Base-by-base conservation (phyloP, 306 rosid species). In the Elaeagnus macrophylla region DNA sequence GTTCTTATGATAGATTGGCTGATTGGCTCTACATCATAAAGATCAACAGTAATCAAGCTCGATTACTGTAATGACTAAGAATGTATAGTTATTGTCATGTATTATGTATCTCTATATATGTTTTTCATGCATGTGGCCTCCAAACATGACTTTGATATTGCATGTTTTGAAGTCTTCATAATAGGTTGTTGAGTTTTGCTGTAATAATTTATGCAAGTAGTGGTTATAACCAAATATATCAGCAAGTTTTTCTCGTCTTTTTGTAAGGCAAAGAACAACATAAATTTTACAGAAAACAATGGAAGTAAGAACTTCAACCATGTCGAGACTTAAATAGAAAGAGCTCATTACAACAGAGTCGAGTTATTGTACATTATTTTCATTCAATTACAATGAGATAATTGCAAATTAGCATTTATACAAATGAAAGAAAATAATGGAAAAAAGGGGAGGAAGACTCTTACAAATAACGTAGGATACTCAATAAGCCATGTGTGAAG, bases 321-420 rank as follows among this genome's bases (percentile, higher is more conserved):
- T 4, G 46, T 10, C 46, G 10, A 2, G 13, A 5, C 10, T 10
- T 10, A 10, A 41, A 9, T 13, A 60, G 0, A 1, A 39, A 12
- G 39, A 48, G 56, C 19, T 48, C 56, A 17, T 16, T 42, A 12
- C 43, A 45, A 17, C 9, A 42, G 41, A 16, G 48, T 38, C 1
- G 45, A 60, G 47, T 10, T 3, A n/a, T 10, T 48, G 42, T 67
- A 39, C 73, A 57, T 67, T 57, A 67, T 67, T 67, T 65, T 67
- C 65, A 70, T 54, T 67, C 75, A 69, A 64, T 72, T 25, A 25
- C 32, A 25, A 69, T 43, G 54, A 65, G 72, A 61, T 66, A 70
- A 67, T 78, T 65, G 75, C 75, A 71, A 79, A 83, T 75, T 70
- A 75, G 81, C 73, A 68, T 69, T 53, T 64, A 65, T 60, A 59